Conservation (phyloP, 148 eudicot species). For the Rhododendron mucronatum region DNA sequence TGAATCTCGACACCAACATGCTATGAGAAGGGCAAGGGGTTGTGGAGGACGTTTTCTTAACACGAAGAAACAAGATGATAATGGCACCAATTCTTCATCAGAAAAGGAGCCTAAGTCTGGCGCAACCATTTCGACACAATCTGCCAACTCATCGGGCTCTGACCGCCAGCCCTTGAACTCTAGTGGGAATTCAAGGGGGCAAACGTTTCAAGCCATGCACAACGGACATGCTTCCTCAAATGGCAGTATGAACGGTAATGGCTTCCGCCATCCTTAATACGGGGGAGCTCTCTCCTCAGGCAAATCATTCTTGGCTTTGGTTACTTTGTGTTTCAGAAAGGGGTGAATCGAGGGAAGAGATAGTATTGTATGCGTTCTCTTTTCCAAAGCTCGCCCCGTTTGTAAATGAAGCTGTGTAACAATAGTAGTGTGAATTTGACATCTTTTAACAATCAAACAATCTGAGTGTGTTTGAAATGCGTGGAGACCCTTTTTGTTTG, state of each 20-base stretch:
- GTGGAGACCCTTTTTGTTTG: slow-evolving; percentile 13
- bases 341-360: slow-evolving; percentile 9
- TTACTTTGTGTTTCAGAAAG: slow-evolving; percentile 14
- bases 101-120: slow-evolving; percentile 21
- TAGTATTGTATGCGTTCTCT: neutral
- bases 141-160: slow-evolving; percentile 26
- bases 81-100: slow-evolving; percentile 19
- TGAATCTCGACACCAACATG: slow-evolving; percentile 74
- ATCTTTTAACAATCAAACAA: neutral
- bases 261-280: slow-evolving; percentile 11
- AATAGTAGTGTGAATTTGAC: slow-evolving; percentile 14
- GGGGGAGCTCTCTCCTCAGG: slow-evolving; percentile 26
- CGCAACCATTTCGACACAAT: slow-evolving; percentile 14
- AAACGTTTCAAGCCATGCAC: slow-evolving; percentile 20
- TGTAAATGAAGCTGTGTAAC: slow-evolving; percentile 15
- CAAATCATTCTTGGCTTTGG: slow-evolving; percentile 71
- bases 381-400: neutral
- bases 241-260: slow-evolving; percentile 21
- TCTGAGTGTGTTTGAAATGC: neutral
- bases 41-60: slow-evolving; percentile 75
- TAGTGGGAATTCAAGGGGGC: slow-evolving; percentile 15
- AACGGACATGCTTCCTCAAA: slow-evolving; percentile 18
- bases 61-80: slow-evolving; percentile 38
- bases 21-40: slow-evolving; percentile 74
- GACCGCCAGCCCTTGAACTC: slow-evolving; percentile 14